Conservation (phyloP, 371 early-diverging fungal species). For the Rhizopus microsporus region DNA sequence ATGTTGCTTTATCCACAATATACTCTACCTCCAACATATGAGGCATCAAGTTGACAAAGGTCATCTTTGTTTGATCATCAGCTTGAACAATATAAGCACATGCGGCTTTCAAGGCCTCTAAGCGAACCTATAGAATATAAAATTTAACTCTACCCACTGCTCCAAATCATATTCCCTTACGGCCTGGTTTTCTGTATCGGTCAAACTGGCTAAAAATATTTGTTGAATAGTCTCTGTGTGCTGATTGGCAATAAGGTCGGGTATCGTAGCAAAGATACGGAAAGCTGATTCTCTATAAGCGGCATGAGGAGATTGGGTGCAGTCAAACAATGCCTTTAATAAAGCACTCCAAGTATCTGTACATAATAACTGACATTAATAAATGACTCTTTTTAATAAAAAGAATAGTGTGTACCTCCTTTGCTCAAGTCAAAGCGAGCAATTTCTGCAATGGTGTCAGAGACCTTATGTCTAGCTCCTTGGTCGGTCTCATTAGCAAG, state of each 20-base stretch:
- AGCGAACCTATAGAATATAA: constrained; percentile 61
- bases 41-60: constrained; percentile 73
- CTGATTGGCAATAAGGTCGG: constrained; percentile 74
- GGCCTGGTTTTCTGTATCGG: constrained; percentile 57
- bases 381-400: constrained; percentile 14
- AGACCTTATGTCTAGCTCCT: constrained; percentile 83
- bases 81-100: constrained; percentile 79
- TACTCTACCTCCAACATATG: constrained; percentile 73
- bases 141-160: neutral
- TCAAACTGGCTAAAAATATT: constrained; percentile 74
- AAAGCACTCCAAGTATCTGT: constrained; percentile 80
- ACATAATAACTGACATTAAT: too few relatives aligned
- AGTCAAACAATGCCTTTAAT: constrained; percentile 76
- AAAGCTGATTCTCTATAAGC: constrained; percentile 87
- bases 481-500: constrained; percentile 74
- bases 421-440: constrained; percentile 68
- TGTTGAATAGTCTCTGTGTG: constrained; percentile 67
- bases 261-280: constrained; percentile 84
- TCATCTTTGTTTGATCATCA: constrained; percentile 56
- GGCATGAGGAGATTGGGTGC: constrained; percentile 72
- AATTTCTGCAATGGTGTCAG: constrained; percentile 90
- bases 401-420: constrained; percentile 44
- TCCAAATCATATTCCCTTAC: constrained; percentile 20
- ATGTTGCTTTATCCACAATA: neutral
- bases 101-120: constrained; percentile 86